Conservation (phyloP, 352 stramenopile genomes). For the Pythium utonaiense region DNA sequence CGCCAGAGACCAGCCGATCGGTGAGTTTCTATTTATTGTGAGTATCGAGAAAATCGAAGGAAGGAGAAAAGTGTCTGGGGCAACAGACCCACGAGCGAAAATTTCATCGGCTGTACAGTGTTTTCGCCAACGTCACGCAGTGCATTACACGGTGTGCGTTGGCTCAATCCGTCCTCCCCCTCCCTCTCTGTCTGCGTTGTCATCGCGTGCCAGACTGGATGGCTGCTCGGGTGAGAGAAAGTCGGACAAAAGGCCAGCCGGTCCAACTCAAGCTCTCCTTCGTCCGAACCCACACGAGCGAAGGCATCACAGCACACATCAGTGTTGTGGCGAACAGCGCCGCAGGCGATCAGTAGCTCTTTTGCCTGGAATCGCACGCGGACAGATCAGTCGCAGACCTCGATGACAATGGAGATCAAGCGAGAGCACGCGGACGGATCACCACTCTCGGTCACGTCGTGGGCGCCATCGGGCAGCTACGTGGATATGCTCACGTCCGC, state of each 20-base stretch:
- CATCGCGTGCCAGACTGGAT: conserved; percentile 12
- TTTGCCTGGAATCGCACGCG: conserved; percentile 8
- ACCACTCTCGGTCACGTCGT: conserved; percentile 22
- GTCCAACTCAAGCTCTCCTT: conserved; percentile 9
- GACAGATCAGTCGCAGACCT: background rate
- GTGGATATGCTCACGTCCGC: conserved; percentile 24
- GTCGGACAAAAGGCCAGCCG: conserved; percentile 12
- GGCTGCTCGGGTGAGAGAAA: conserved; percentile 25
- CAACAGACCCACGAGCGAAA: conserved; percentile 4
- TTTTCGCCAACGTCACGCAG: conserved; percentile 7
- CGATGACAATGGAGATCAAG: conserved; percentile 25
- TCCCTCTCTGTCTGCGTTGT: conserved; percentile 8
- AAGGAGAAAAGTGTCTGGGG: background rate
- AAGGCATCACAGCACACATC: conserved; percentile 1
- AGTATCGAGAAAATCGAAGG: conserved; percentile 17
- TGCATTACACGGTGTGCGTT: background rate
- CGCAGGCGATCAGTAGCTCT: conserved; percentile 17
- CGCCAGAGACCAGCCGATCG: conserved; percentile 4
- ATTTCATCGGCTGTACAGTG: conserved; percentile 6
- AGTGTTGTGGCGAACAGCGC: background rate
- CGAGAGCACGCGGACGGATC: conserved; percentile 23
- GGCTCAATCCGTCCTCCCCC: background rate
- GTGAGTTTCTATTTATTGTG: background rate
- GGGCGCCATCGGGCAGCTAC: conserved; percentile 20
- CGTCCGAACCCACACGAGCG: conserved; percentile 11